These are phyloP conservation scores for Neurospora sp. DNA, from an alignment of 495 filamentous ascomycete species.

Conservation along the genomic window DNA sequence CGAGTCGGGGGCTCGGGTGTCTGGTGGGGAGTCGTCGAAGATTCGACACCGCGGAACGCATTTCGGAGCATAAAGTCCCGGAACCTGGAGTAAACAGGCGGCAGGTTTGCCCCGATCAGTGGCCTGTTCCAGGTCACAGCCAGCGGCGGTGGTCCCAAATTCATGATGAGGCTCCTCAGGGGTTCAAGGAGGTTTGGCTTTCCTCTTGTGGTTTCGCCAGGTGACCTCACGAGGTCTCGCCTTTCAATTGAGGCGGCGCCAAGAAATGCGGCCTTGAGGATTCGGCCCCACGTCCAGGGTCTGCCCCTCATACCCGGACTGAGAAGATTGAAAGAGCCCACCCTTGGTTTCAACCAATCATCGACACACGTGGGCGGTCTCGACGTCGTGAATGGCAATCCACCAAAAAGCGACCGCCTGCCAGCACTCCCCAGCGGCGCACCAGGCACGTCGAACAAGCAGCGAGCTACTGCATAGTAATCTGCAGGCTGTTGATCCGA, in stretches of 20 bases:
- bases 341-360: conserved; percentile 5
- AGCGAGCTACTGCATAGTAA: neutral
- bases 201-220: conserved; percentile 33
- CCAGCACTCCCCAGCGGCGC: neutral
- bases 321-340: neutral
- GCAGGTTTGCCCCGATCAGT: conserved; percentile 45
- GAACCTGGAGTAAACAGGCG: conserved; percentile 52
- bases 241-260: conserved; percentile 39
- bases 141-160: conserved; percentile 52
- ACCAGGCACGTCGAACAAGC: neutral
- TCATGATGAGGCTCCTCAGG: conserved; percentile 47
- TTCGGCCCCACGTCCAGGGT: neutral
- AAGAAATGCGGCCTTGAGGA: neutral
- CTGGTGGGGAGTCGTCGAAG: conserved; percentile 31
- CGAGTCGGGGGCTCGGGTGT: neutral
- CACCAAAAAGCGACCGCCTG: neutral
- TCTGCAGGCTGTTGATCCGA: conserved; percentile 1
- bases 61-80: conserved; percentile 62
- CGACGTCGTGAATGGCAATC: conserved; percentile 4
- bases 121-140: conserved; percentile 55
- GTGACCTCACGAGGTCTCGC: conserved; percentile 40
- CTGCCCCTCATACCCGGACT: neutral
- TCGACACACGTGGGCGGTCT: conserved; percentile 10
- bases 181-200: conserved; percentile 41
- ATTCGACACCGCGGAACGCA: conserved; percentile 50